Percentiles rank a stretch among this genome's conserved stretches.
phyloP scores from a whole-genome alignment of 139 green algal genomes.

The Chlorella sp. region DNA sequence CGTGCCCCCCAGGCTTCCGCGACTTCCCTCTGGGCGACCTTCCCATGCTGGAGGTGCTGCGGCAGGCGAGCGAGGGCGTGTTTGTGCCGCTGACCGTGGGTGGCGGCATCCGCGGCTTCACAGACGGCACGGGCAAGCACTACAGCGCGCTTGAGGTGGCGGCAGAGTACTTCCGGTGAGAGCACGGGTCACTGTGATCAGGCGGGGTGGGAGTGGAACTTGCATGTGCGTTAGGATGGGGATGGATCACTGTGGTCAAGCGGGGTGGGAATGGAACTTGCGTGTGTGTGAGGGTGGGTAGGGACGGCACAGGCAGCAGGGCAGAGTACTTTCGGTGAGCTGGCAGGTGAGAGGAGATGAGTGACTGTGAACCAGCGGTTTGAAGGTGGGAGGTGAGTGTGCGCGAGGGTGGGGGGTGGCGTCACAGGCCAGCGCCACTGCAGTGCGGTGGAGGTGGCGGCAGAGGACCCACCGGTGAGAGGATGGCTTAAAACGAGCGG shows the following conservation, averaged over 20 bases:
- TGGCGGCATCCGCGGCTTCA: conserved; percentile 95
- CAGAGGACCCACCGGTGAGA: conserved; percentile 93
- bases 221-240: no score
- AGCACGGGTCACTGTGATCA: background rate
- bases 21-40: conserved; percentile 94
- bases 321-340: no score
- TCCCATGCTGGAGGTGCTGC: conserved; percentile 95
- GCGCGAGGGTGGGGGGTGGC: no score
- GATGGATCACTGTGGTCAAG: no score
- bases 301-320: background rate
- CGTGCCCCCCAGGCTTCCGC: conserved; percentile 70
- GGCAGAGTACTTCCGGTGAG: conserved; percentile 94
- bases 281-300: no score
- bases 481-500: no score
- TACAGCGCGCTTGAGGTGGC: conserved; percentile 95
- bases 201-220: no score
- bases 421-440: conserved; percentile 80
- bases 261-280: no score
- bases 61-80: conserved; percentile 85
- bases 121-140: conserved; percentile 73
- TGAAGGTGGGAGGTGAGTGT: no score
- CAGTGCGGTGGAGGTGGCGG: conserved; percentile 90
- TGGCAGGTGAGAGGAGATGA: no score
- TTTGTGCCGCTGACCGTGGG: conserved; percentile 99
- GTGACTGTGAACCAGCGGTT: no score